Evolutionary conservation across 2,329 filamentous ascomycete genomes (phyloP).

Genomic region (Calonectria pteridis): DNA sequence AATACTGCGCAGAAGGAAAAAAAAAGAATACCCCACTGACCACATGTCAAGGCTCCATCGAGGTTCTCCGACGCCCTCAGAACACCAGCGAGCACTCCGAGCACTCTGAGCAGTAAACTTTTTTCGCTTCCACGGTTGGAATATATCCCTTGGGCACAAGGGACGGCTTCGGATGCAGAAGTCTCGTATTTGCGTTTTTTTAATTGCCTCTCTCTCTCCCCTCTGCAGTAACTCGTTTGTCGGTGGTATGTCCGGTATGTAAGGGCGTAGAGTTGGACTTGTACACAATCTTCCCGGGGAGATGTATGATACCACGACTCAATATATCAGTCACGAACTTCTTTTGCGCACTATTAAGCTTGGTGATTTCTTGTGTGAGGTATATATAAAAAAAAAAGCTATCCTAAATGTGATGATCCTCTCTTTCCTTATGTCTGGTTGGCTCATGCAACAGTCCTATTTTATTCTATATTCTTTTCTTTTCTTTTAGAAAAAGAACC

Average conservation of each 20-base stretch:
- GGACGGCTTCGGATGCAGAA: constrained; percentile 2
- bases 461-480: neutral
- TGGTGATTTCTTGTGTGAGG: neutral
- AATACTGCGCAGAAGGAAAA: neutral
- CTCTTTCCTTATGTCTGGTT: neutral
- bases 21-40: constrained; percentile 30
- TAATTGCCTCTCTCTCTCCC: constrained; percentile 36
- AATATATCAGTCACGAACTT: constrained; percentile 36
- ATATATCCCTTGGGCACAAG: constrained; percentile 4
- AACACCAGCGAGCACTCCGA: constrained; percentile 34
- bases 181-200: neutral
- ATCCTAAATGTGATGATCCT: neutral
- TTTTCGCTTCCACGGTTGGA: neutral
- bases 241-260: constrained; percentile 39
- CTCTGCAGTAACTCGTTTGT: constrained; percentile 35
- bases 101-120: constrained; percentile 34
- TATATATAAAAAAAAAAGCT: neutral
- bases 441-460: neutral
- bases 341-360: neutral
- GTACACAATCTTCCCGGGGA: constrained; percentile 29
- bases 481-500: neutral
- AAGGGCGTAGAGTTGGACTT: constrained; percentile 38
- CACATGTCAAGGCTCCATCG: constrained; percentile 54
- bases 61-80: constrained; percentile 59
- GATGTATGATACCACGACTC: constrained; percentile 44